Evolutionary conservation across 345 rosid genomes (phyloP), one percentile per base, ranked within the genome.

Genomic region (Aquilaria sinensis): DNA sequence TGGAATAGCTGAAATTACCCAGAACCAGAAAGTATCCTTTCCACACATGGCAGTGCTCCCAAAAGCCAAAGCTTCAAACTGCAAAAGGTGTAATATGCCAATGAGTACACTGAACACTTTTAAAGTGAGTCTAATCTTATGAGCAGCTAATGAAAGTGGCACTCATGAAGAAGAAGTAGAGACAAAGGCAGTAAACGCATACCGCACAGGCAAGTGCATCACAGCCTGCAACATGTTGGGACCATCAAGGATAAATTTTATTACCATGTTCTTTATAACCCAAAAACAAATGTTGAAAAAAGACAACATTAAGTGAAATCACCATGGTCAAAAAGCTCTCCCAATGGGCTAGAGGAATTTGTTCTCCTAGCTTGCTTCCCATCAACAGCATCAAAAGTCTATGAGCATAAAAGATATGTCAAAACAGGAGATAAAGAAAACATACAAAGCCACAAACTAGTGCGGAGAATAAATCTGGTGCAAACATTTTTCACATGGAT

Each of bases 141-240:
- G 8, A 56, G 51, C 54, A 52, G 33, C 70, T 47, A 31, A 23
- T 45, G 8, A 2, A 33, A 1, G 15, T 6, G 23, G 23, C 23
- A 23, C 23, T 23, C 23, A 23, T 23, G 50, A 46, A 59, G 14
- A 1, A 31, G 58, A 51, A 65, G 43, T 37, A 37, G 43, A 9
- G 15, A 41, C 23, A 12, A 65, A 52, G 60, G 47, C 47, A 56
- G 62, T 41, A 64, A 67, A 64, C 54, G 60, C 89, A 73, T 84
- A 94, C 99, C 78, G 96, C 99, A 80, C 99, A 94, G 47, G 91
- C 99, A 72, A 90, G 99, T 0, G 99, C 99, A 81, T 94, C 99
- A 23, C 99, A 94, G 60, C 99, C 99, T 94, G 83, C 79, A 78
- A 77, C 31, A 72, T 10, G 50, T 58, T 58, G 46, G 46, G 51